A percentile compares a stretch with the other conserved stretches of the same genome.
Evolutionary conservation across 331 rosid species (phyloP).

Genomic region (Rhamnella rubrinervis): DNA sequence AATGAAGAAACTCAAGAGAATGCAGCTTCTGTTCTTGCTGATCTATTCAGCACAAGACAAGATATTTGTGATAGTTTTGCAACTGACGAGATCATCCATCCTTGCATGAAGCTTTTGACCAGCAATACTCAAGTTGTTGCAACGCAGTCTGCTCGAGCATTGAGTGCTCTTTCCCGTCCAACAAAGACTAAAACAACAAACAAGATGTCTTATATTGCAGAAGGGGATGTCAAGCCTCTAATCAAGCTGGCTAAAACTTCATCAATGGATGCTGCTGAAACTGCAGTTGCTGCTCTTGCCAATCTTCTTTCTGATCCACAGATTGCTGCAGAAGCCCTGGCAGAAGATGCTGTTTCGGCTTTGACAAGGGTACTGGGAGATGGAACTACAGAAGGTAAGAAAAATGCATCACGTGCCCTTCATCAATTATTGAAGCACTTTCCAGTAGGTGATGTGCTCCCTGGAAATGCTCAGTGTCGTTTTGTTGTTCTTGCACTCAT

Average conservation of each 20-base stretch:
- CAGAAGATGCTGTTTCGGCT: conserved; percentile 82
- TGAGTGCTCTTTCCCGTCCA: conserved; percentile 86
- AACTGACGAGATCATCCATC: conserved; percentile 80
- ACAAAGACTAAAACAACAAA: conserved; percentile 56
- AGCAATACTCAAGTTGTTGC: conserved; percentile 87
- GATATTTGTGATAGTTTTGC: conserved; percentile 89
- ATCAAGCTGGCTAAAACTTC: conserved; percentile 90
- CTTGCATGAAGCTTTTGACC: conserved; percentile 91
- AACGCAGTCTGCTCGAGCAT: conserved; percentile 89
- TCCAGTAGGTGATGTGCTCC: conserved; percentile 64
- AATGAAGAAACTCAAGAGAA: conserved; percentile 82
- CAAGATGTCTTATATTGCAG: conserved; percentile 68
- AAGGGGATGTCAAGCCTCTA: conserved; percentile 80
- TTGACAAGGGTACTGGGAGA: conserved; percentile 74
- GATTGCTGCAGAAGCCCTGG: conserved; percentile 78
- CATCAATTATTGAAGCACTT: conserved; percentile 83
- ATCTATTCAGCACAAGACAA: conserved; percentile 79
- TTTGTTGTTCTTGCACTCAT: conserved; percentile 75
- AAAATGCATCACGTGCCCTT: conserved; percentile 87
- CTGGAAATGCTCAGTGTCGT: conserved; percentile 70
- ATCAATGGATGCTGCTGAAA: conserved; percentile 81
- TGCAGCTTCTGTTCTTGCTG: conserved; percentile 92
- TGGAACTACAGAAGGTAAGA: conserved; percentile 81
- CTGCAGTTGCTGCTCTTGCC: conserved; percentile 94
- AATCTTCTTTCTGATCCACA: conserved; percentile 82